Evolutionary conservation across 1,139 yeast genomes (phyloP), one percentile per base, ranked within the genome.

Genomic region (Candida pseudocylindracea): DNA sequence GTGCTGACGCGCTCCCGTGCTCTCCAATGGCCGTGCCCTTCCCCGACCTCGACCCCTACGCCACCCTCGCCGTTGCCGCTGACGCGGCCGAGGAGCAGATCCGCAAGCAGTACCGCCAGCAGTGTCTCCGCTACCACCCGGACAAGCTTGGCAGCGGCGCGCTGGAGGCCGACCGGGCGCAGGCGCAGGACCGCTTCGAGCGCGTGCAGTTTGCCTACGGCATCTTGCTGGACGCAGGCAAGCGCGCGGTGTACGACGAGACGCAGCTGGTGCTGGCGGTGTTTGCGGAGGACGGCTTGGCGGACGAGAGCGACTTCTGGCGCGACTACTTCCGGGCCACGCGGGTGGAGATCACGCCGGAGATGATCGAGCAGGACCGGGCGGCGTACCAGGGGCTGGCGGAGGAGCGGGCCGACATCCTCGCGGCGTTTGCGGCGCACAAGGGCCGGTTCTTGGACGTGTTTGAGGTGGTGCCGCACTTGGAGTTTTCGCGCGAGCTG

Each of bases 401-500:
- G 4, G 91, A 80, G 43, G 94, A 81, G 45, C 51, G 50, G 30
- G 56, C 55, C 3, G 94, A 81, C 45, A 63, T 83, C 12, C 39
- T 69, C 29, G 62, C 64, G 33, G 63, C 65, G 33, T 75, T 78
- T 51, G 48, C 57, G 5, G 63, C 59, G 41, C 63, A 65, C 38
- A 65, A 73, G 25, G 93, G 93, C 6, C 79, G 78, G 43, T 66
- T 80, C 44, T 55, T 72, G 33, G 57, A 60, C 36, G 52, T 81
- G 11, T 75, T 80, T 46, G 93, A 79, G 46, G 60, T 61, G 31
- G 72, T 81, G 7, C 76, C 91, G 11, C 93, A 81, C 49, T 60
- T 76, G 34, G 83, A 74, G 38, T 63, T 72, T 33, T 59, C 60
- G n/a, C 66, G 57, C 34, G 61, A 53, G 7, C 76, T 71, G 40